Evolutionary conservation across 2,329 filamentous ascomycete species (phyloP).

Genomic region (Aspergillus amoenus): DNA sequence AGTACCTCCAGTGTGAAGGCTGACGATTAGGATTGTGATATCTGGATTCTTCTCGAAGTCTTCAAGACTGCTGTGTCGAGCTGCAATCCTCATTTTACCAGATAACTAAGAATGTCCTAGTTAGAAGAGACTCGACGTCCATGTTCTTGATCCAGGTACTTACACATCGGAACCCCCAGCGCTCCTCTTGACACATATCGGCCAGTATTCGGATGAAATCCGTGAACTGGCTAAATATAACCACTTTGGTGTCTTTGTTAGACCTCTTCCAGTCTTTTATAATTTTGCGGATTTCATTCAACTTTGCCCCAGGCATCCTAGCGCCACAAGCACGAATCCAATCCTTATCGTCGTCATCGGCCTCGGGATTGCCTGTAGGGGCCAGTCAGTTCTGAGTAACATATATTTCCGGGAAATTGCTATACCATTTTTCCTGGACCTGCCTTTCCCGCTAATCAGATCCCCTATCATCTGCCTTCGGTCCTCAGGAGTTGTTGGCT

Average conservation of each 20-base stretch:
- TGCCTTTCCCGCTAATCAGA: not conserved
- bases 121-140: not conserved
- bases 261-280: slow-evolving; percentile 44
- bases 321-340: slow-evolving; percentile 27
- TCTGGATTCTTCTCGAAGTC: slow-evolving; percentile 45
- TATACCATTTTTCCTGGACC: slow-evolving; percentile 3
- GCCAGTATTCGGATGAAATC: slow-evolving; percentile 53
- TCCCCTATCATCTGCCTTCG: slow-evolving; percentile 8
- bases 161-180: slow-evolving; percentile 42
- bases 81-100: slow-evolving; percentile 48
- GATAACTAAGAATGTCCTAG: slow-evolving; percentile 36
- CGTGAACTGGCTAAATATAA: slow-evolving; percentile 61
- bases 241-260: slow-evolving; percentile 54
- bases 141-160: not conserved
- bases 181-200: slow-evolving; percentile 50
- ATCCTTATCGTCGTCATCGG: slow-evolving; percentile 25
- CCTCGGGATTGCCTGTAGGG: not conserved
- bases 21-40: slow-evolving; percentile 53
- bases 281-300: slow-evolving; percentile 33
- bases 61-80: slow-evolving; percentile 48
- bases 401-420: not conserved
- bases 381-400: not conserved
- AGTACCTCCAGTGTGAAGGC: slow-evolving; percentile 57
- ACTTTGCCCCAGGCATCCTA: slow-evolving; percentile 41
- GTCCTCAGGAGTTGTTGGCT: not conserved